These are phyloP conservation scores for Hypoxylon sp. DNA, from an alignment of 2,329 filamentous ascomycete genomes.

Conservation along the genomic window DNA sequence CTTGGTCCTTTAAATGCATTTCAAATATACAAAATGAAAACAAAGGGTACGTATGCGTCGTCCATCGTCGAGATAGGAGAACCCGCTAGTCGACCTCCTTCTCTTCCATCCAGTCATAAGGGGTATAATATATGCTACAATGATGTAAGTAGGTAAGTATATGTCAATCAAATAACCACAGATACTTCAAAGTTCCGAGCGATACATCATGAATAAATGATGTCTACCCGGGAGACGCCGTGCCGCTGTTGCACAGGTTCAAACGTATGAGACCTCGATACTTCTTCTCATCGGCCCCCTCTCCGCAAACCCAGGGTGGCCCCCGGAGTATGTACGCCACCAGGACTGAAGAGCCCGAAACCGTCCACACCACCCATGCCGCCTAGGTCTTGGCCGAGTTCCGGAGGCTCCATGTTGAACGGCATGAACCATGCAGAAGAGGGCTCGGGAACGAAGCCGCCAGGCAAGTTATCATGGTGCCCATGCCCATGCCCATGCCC, in stretches of 20 bases:
- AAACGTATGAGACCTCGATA: background rate
- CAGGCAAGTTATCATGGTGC: constrained; percentile 40
- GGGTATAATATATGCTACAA: constrained; percentile 35
- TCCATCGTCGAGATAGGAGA: constrained; percentile 25
- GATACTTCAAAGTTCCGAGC: constrained; percentile 2
- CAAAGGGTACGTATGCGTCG: constrained; percentile 27
- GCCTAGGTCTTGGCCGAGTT: constrained; percentile 59
- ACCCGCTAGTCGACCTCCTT: background rate
- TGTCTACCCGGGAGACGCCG: too few relatives aligned
- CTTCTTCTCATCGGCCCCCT: constrained; percentile 38
- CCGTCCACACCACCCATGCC: constrained; percentile 56
- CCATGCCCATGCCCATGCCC: too few relatives aligned
- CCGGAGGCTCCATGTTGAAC: constrained; percentile 86
- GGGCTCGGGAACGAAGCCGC: constrained; percentile 51
- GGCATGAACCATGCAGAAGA: constrained; percentile 89
- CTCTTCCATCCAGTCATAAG: background rate
- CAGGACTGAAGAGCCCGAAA: constrained; percentile 59
- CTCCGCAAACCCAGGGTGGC: constrained; percentile 40
- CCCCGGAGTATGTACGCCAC: constrained; percentile 49
- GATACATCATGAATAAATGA: constrained; percentile 3
- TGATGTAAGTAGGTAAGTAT: constrained; percentile 19
- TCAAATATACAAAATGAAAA: constrained; percentile 26
- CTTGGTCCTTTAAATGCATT: constrained; percentile 22
- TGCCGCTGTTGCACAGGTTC: background rate
- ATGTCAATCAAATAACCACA: constrained; percentile 19